These are phyloP conservation scores for Emergomyces orientalis DNA, from an alignment of 2,329 filamentous ascomycete species.

Conservation along the genomic window DNA sequence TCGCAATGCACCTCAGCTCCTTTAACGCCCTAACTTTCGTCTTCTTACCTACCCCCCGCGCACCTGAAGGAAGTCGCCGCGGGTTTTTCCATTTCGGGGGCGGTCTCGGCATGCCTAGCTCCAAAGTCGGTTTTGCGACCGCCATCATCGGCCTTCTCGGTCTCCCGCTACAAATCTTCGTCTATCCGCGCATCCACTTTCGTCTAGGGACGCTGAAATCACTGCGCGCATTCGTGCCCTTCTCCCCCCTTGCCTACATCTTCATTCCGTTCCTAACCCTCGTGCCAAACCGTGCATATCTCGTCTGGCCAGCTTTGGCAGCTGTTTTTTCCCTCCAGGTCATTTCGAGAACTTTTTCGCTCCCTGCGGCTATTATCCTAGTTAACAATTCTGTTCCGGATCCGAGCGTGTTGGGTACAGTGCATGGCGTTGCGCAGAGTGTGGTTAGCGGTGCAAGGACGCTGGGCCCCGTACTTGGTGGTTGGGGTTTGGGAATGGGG, in stretches of 20 bases:
- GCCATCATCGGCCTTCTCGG: slow-evolving; percentile 66
- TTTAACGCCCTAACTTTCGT: slow-evolving; percentile 70
- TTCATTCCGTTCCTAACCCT: slow-evolving; percentile 62
- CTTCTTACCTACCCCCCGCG: slow-evolving; percentile 64
- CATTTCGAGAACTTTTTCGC: slow-evolving; percentile 59
- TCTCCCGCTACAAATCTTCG: slow-evolving; percentile 60
- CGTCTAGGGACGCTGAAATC: slow-evolving; percentile 59
- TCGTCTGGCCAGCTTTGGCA: slow-evolving; percentile 57
- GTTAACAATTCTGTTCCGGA: slow-evolving; percentile 54
- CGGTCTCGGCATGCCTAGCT: slow-evolving; percentile 63
- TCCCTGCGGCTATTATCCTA: slow-evolving; percentile 51
- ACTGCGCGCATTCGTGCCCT: slow-evolving; percentile 58
- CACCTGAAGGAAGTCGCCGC: slow-evolving; percentile 33
- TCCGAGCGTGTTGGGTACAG: slow-evolving; percentile 46
- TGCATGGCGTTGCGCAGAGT: slow-evolving; percentile 52
- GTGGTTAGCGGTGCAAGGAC: slow-evolving; percentile 47
- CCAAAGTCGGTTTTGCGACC: slow-evolving; percentile 66
- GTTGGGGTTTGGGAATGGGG: slow-evolving; percentile 47
- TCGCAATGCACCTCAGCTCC: slow-evolving; percentile 64
- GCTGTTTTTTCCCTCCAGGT: slow-evolving; percentile 60
- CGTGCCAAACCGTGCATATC: slow-evolving; percentile 46
- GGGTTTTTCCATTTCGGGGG: slow-evolving; percentile 54
- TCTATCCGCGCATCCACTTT: slow-evolving; percentile 60
- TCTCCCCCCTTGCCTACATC: slow-evolving; percentile 62
- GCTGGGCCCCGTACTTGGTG: slow-evolving; percentile 46